Evolutionary conservation across 2,329 filamentous ascomycete species (phyloP), one percentile per base, ranked within the genome.

Genomic region (Phyllosticta citriasiana): DNA sequence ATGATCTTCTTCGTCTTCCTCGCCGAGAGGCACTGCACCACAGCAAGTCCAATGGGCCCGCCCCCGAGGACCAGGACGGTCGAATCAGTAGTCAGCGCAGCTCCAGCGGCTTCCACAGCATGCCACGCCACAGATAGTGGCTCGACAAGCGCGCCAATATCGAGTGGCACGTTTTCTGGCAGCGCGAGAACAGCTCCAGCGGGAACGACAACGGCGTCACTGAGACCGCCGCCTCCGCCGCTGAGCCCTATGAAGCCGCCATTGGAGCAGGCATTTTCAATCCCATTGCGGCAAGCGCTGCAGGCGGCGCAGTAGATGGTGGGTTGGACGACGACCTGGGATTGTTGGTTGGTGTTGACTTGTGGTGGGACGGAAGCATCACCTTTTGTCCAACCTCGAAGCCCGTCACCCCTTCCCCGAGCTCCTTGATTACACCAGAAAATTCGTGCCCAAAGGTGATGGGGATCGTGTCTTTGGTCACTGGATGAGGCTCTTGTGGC

Each of bases 401-500:
- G 9, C 69, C 69, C 8, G 69, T 68, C 1, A 84, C 79, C 1
- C 73, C 77, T 0, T 74, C 67, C 0, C 84, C 84, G n/a, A 87
- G 72, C 65, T 85, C 82, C 10, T 79, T 76, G 33, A 88, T 75
- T 1, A 79, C 78, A 10, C 85, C 85, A 3, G 79, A 82, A 70
- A 88, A 85, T 67, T 88, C 86, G 67, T 88, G 85, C 26, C 86
- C 85, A 9, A 88, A 74, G 0, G 79, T 84, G 9, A 87, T 77
- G 3, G 84, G 85, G 40, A 83, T 77, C 0, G 74, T 76, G 61
- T 82, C 82, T 33, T 78, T 74, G 0, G 84, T 87, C 24, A 87
- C 70, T 1, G 79, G 79, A 66, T 88, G 85, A 0, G 84, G 82
- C 6, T 70, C 71, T 6, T 68, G 67, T 2, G 82, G 81, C 1